phyloP scores from a whole-genome alignment of 2,329 filamentous ascomycete genomes.

The Fusarium hainanense region DNA sequence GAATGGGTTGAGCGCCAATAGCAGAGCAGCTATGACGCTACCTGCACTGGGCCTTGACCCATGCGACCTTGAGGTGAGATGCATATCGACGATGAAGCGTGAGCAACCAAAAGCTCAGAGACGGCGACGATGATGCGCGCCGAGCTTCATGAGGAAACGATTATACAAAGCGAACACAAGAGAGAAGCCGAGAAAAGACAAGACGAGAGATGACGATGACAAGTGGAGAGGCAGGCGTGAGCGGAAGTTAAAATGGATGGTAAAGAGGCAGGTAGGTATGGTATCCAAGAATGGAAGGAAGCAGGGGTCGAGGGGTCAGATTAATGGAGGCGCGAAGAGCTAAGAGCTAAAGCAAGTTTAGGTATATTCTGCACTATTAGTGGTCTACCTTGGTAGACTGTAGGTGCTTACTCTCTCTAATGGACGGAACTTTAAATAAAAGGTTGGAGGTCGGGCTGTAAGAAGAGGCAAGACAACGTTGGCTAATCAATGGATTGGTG shows the following conservation, averaged over 20 bases:
- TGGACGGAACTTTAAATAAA: slow-evolving; percentile 15
- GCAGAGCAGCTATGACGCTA: slow-evolving; percentile 38
- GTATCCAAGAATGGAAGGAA: slow-evolving; percentile 26
- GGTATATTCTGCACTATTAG: neutral
- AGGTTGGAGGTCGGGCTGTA: slow-evolving; percentile 12
- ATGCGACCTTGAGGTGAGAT: slow-evolving; percentile 15
- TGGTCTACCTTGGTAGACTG: neutral
- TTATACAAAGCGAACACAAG: neutral
- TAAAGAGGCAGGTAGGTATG: neutral
- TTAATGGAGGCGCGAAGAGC: slow-evolving; percentile 18
- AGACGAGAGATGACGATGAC: slow-evolving; percentile 13
- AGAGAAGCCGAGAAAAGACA: slow-evolving; percentile 9
- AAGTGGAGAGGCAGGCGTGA: slow-evolving; percentile 11
- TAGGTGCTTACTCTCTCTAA: neutral
- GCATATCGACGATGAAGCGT: slow-evolving; percentile 38
- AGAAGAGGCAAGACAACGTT: neutral
- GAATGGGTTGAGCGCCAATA: slow-evolving; percentile 44
- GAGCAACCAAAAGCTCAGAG: slow-evolving; percentile 36
- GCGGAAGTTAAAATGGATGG: slow-evolving; percentile 16
- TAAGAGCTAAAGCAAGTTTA: slow-evolving; percentile 23
- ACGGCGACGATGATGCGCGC: slow-evolving; percentile 18
- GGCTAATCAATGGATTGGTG: neutral
- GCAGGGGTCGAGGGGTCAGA: slow-evolving; percentile 14
- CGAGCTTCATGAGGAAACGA: slow-evolving; percentile 34
- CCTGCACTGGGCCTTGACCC: slow-evolving; percentile 28